Percentiles rank a stretch among this genome's conserved stretches.
Conservation (phyloP, 805 yeast genomes). For the Blastobotrys muscicola region DNA sequence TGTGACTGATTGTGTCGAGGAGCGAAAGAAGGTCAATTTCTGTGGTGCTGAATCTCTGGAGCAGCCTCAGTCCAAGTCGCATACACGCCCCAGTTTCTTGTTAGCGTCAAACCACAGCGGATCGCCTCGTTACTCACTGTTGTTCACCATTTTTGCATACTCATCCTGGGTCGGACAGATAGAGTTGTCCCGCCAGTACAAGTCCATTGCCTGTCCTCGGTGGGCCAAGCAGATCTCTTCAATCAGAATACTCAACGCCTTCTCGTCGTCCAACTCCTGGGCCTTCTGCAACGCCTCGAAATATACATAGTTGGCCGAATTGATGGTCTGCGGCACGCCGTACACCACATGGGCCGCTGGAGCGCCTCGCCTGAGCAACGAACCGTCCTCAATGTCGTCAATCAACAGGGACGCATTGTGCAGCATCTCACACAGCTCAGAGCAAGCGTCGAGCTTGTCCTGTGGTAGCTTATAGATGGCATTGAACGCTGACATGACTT, state of each 20-base stretch:
- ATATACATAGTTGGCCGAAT: constrained; percentile 75
- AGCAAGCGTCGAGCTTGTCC: constrained; percentile 31
- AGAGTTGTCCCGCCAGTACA: constrained; percentile 73
- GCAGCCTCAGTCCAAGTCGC: constrained; percentile 57
- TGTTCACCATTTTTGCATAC: constrained; percentile 72
- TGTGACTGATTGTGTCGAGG: constrained; percentile 67
- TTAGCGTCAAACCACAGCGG: too few relatives aligned
- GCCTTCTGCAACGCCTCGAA: constrained; percentile 56
- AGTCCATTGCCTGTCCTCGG: constrained; percentile 82
- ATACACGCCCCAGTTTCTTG: constrained; percentile 79
- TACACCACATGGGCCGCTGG: constrained; percentile 74
- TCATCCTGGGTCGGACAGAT: constrained; percentile 51
- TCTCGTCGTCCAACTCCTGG: constrained; percentile 24
- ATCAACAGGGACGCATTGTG: constrained; percentile 62
- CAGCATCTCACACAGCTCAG: constrained; percentile 42
- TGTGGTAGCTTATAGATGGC: constrained; percentile 37
- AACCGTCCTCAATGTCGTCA: constrained; percentile 84
- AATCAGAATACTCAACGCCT: constrained; percentile 34
- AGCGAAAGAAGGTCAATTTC: constrained; percentile 39
- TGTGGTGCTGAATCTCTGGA: constrained; percentile 34
- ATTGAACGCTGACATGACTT: constrained; percentile 46
- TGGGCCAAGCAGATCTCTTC: constrained; percentile 77
- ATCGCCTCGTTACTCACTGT: constrained; percentile 40
- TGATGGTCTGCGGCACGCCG: constrained; percentile 74
- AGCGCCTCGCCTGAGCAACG: constrained; percentile 60